Evolutionary conservation across 768 basidiomycete genomes (phyloP), one percentile per base, ranked within the genome.

Genomic region (Phylloporus arenicola): DNA sequence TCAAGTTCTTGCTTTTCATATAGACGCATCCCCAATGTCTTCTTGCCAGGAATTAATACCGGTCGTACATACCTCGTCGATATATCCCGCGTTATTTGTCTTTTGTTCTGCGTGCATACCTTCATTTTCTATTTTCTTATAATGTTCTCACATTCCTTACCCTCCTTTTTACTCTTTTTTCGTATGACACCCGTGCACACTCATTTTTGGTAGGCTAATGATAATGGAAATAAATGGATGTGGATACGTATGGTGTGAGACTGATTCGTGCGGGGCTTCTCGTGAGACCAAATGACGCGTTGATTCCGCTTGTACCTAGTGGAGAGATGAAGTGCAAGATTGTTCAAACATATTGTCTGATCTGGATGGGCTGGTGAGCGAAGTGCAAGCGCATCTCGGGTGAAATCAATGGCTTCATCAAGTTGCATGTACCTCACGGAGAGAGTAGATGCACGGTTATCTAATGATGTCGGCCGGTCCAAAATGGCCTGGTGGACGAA

Each of bases 1-100:
- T 43, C 42, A 16, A n/a, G 12, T 40, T 13, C 35, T 48, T 48
- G 43, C 40, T 43, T 47, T 49, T 10, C 30, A 44, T 20, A n/a
- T 47, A 40, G 30, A 59, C 43, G 45, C 45, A 52, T 10, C 27
- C 6, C 16, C 42, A 27, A 43, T 45, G 39, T 33, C 16, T 30
- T 25, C 53, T 49, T 63, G 48, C 50, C 52, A 43, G 54, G 59
- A 56, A 53, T 52, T 38, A 38, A 60, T 56, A 42, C 57, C 47
- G 37, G 43, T 22, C 35, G 40, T 52, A 57, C 45, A 45, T 58
- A 47, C 25, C 42, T 29, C 17, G 42, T 43, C 27, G 42, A 43
- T 43, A 43, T 43, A 43, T 48, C 45, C 33, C n/a, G 27, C 47
- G 3, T 47, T 30, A 45, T 43, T 20, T 24, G 17, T 4, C 34